phyloP scores from a whole-genome alignment of 1,284 basidiomycete genomes.

The Rhodotorula sp. region DNA sequence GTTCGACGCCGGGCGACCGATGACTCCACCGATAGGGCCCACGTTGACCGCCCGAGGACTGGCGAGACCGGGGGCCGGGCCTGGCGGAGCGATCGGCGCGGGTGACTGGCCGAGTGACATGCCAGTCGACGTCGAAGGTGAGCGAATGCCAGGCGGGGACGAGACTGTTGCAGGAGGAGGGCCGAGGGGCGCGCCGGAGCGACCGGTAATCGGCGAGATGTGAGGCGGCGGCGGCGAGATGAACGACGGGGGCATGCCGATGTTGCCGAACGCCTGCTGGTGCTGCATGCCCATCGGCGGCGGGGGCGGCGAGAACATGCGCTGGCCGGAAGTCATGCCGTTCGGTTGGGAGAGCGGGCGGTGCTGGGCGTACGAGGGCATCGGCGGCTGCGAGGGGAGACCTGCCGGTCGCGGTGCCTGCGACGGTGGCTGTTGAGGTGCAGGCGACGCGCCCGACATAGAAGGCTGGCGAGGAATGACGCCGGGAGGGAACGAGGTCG shows the following conservation, averaged over 20 bases:
- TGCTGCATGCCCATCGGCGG: constrained; percentile 29
- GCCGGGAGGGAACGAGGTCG: constrained; percentile 25
- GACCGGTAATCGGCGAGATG: constrained; percentile 15
- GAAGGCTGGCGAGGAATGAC: constrained; percentile 31
- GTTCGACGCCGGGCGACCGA: constrained; percentile 29
- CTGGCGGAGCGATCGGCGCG: constrained; percentile 17
- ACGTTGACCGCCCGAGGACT: constrained; percentile 12
- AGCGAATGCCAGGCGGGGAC: constrained; percentile 5
- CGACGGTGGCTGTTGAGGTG: constrained; percentile 3
- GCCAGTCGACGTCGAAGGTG: constrained; percentile 17
- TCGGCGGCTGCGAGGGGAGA: constrained; percentile 15
- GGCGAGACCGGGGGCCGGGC: constrained; percentile 1
- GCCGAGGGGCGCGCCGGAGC: constrained; percentile 3
- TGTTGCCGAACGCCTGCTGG: constrained; percentile 10
- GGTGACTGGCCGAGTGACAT: constrained; percentile 16
- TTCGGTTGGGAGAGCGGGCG: constrained; percentile 28
- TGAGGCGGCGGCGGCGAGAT: constrained; percentile 21
- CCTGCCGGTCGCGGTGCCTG: constrained; percentile 20
- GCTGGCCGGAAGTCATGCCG: constrained; percentile 18
- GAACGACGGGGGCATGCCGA: constrained; percentile 27
- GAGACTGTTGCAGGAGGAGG: neutral
- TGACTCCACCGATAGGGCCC: constrained; percentile 30
- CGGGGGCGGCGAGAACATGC: constrained; percentile 38
- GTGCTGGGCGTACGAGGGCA: constrained; percentile 30
- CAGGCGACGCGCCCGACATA: constrained; percentile 10